A percentile compares a stretch with the other conserved stretches of the same genome.
Evolutionary conservation across 441 rosid species (phyloP).

Genomic region (Gossypium schwendimanii): DNA sequence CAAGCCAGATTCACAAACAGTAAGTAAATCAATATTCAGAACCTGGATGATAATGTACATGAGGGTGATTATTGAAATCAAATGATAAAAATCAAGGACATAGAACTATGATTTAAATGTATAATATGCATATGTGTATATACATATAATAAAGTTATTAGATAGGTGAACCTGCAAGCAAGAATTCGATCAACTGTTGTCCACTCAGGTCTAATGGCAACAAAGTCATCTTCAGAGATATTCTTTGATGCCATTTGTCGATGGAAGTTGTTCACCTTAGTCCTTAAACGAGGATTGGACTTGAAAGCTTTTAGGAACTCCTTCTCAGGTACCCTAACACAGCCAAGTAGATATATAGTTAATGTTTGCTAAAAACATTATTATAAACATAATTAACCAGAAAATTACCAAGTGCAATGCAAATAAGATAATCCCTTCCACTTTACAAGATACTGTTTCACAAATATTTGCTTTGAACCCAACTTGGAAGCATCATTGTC

Average conservation of each 20-base stretch:
- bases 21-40: not conserved
- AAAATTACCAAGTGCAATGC: constrained; percentile 85
- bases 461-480: constrained; percentile 71
- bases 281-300: constrained; percentile 81
- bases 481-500: constrained; percentile 57
- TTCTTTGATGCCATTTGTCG: constrained; percentile 61
- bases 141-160: constrained; percentile 13
- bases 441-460: constrained; percentile 94
- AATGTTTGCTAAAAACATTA: not conserved
- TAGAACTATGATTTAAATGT: not conserved
- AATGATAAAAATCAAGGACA: not conserved
- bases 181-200: constrained; percentile 97
- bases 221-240: constrained; percentile 70
- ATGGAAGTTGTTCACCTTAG: constrained; percentile 85
- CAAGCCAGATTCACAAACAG: not conserved
- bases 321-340: constrained; percentile 83
- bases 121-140: not conserved
- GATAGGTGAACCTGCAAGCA: constrained; percentile 65
- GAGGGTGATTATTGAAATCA: not conserved
- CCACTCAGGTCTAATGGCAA: constrained; percentile 96
- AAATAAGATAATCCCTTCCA: constrained; percentile 98
- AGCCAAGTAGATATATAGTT: constrained; percentile 13
- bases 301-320: constrained; percentile 89
- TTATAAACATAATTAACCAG: constrained; percentile 1
- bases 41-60: not conserved